These are phyloP conservation scores for Solanum lignicaule DNA, from an alignment of 257 asterid genomes.

Conservation along the genomic window DNA sequence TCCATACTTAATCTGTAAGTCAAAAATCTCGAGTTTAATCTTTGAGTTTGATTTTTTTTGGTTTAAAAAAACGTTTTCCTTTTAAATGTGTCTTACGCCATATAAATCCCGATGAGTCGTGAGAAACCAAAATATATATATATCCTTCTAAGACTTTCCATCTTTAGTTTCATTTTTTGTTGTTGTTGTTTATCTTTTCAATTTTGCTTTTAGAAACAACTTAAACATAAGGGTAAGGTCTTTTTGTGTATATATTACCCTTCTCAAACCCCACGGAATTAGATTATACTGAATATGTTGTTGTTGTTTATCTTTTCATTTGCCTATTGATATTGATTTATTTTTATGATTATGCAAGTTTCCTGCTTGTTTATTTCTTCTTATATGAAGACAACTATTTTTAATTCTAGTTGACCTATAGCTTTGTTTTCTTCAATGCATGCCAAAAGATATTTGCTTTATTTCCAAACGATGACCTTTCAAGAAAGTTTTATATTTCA, in stretches of 20 bases:
- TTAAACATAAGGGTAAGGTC: neutral
- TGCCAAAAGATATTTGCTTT: neutral
- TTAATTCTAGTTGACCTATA: neutral
- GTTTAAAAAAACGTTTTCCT: rapidly evolving
- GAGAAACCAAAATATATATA: neutral
- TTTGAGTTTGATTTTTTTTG: neutral
- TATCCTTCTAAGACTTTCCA: neutral
- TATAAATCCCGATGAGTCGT: neutral
- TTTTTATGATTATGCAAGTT: neutral
- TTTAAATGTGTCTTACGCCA: too few species aligned
- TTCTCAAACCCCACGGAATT: too few species aligned
- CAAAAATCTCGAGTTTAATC: neutral
- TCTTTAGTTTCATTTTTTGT: neutral
- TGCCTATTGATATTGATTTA: neutral
- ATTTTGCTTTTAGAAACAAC: neutral
- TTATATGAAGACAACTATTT: neutral
- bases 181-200: neutral
- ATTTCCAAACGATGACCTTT: neutral
- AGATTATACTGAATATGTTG: neutral
- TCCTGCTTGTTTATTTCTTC: neutral
- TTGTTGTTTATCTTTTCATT: neutral
- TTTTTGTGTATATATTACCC: neutral
- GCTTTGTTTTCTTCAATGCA: neutral
- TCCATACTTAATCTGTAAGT: neutral
- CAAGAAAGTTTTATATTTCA: neutral